A percentile compares a stretch with the other conserved stretches of the same genome.
These are phyloP conservation scores for Cardiospermum halicacabum DNA, from an alignment of 345 rosid genomes.

Conservation along the genomic window DNA sequence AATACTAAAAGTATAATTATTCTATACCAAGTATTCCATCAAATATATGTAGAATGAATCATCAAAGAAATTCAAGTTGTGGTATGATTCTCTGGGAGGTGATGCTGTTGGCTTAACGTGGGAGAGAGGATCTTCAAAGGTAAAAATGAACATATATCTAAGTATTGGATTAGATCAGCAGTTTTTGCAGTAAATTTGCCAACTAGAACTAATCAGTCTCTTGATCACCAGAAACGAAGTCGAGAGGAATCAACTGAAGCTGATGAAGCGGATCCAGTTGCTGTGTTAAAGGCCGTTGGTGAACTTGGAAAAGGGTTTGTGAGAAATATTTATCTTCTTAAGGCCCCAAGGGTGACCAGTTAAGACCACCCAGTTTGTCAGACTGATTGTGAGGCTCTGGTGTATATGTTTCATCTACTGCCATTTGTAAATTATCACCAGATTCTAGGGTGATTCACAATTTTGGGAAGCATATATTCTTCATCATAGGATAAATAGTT, in stretches of 20 bases:
- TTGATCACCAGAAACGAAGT: conserved; percentile 53
- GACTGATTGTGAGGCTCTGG: too few species aligned
- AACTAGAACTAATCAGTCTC: neutral
- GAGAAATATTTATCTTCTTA: conserved; percentile 56
- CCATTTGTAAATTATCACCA: too few species aligned
- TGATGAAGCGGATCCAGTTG: conserved; percentile 35
- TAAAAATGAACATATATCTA: conserved; percentile 16
- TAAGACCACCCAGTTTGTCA: neutral
- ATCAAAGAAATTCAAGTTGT: conserved; percentile 49
- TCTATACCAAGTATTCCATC: conserved; percentile 11
- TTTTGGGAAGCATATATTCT: neutral
- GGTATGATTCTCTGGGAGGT: conserved; percentile 89
- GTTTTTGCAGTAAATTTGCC: neutral
- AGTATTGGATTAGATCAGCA: neutral
- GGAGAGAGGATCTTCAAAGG: conserved; percentile 60
- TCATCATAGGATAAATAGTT: neutral
- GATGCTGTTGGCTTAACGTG: conserved; percentile 84
- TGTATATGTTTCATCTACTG: too few species aligned
- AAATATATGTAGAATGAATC: conserved; percentile 48
- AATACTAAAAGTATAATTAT: neutral
- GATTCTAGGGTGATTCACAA: neutral
- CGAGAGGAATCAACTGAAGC: conserved; percentile 42
- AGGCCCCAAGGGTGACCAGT: conserved; percentile 38
- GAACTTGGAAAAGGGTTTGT: conserved; percentile 86
- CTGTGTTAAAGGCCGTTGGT: conserved; percentile 50